Conservation (phyloP, 1,284 basidiomycete species). For the Cystobasidiaceae sp. region DNA sequence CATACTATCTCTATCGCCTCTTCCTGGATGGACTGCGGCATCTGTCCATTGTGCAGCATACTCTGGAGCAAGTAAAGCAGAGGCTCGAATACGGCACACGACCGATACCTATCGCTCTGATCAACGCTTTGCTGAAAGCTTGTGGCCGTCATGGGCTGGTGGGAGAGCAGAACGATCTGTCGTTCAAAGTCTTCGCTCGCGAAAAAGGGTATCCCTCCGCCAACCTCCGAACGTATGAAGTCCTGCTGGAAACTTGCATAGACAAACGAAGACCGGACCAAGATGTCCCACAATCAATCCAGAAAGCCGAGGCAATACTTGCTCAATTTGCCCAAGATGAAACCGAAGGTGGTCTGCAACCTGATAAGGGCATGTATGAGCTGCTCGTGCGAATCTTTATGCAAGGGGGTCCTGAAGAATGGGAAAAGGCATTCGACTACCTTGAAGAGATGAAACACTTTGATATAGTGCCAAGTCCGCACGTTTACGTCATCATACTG, state of each 20-base stretch:
- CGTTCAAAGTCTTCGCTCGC: neutral
- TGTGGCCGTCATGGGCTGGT: slow-evolving; percentile 9
- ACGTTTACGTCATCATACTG: slow-evolving; percentile 9
- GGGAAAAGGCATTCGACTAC: slow-evolving; percentile 24
- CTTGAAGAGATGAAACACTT: slow-evolving; percentile 30
- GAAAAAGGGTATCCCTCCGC: neutral
- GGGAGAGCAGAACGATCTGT: neutral
- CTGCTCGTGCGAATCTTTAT: slow-evolving; percentile 7
- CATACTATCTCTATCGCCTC: neutral
- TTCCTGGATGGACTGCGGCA: slow-evolving; percentile 14
- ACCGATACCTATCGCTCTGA: neutral
- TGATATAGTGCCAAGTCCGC: slow-evolving; percentile 7
- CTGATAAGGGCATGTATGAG: slow-evolving; percentile 6
- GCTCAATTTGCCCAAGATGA: neutral
- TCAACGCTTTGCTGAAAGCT: slow-evolving; percentile 12
- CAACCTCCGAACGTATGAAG: neutral
- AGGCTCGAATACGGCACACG: neutral
- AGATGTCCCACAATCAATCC: neutral
- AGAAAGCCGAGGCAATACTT: neutral
- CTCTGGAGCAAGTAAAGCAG: neutral
- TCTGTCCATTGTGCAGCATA: slow-evolving; percentile 1
- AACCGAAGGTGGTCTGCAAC: neutral
- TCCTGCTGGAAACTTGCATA: neutral
- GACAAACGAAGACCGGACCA: neutral
- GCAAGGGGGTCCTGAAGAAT: neutral